Evolutionary conservation across 768 basidiomycete species (phyloP).

Genomic region (Tulasnella sp.): DNA sequence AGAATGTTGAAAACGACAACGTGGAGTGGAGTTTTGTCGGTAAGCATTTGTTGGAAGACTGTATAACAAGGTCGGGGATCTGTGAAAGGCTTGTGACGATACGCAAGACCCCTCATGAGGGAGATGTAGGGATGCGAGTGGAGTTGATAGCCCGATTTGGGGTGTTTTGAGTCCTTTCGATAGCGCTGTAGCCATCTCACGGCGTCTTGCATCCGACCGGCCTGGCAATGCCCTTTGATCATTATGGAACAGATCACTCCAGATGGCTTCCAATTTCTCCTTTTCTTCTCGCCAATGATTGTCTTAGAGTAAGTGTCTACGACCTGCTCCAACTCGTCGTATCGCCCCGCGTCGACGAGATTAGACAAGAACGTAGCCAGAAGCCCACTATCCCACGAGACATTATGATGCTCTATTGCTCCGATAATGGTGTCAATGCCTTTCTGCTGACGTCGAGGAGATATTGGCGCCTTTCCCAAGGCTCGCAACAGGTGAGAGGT

Average conservation of each 20-base stretch:
- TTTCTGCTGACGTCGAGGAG: neutral
- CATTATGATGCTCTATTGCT: neutral
- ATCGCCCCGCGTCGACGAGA: neutral
- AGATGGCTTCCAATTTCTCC: neutral
- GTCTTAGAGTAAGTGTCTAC: neutral
- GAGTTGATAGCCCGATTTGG: neutral
- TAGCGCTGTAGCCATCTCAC: slow-evolving; percentile 5
- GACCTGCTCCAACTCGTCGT: neutral
- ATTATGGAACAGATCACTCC: slow-evolving; percentile 1
- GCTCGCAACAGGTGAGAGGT: slow-evolving; percentile 2
- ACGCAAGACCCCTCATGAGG: neutral
- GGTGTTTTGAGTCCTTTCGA: neutral
- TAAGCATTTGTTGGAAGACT: slow-evolving; percentile 4
- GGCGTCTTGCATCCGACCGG: neutral
- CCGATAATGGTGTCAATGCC: neutral
- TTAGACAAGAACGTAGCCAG: neutral
- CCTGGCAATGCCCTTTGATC: neutral
- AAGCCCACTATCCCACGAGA: slow-evolving; percentile 4
- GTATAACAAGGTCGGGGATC: neutral
- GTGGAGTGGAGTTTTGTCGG: slow-evolving; percentile 7
- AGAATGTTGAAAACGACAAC: slow-evolving; percentile 24
- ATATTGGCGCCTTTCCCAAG: neutral
- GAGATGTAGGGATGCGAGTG: neutral
- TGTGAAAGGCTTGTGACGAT: neutral
- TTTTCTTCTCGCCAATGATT: neutral